Percentiles rank a stretch among this genome's conserved stretches.
Conservation (phyloP, 1,284 basidiomycete genomes). For the Irpex sp. region DNA sequence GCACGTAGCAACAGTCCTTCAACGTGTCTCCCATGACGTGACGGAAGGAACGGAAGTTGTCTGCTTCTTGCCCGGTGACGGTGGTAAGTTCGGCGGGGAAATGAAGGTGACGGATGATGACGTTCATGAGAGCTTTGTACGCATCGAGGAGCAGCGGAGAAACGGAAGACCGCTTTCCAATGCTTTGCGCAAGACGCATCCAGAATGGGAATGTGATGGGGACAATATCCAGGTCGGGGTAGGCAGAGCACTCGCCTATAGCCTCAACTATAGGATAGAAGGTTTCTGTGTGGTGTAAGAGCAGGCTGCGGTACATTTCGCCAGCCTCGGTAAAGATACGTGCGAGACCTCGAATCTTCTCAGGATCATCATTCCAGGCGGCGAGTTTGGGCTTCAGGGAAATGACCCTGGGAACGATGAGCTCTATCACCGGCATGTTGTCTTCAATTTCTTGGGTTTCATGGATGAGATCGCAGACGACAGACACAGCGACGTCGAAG, state of each 20-base stretch:
- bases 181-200: constrained; percentile 86
- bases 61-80: constrained; percentile 82
- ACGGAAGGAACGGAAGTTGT: constrained; percentile 92
- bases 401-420: constrained; percentile 83
- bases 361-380: constrained; percentile 72
- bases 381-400: constrained; percentile 63
- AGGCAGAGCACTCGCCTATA: constrained; percentile 91
- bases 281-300: constrained; percentile 85
- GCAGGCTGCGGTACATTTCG: constrained; percentile 90
- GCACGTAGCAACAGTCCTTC: constrained; percentile 97
- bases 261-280: constrained; percentile 95
- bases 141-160: constrained; percentile 75
- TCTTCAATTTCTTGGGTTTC: constrained; percentile 98
- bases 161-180: constrained; percentile 72
- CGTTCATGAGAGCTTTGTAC: constrained; percentile 80
- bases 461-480: constrained; percentile 93
- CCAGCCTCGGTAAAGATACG: constrained; percentile 95
- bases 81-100: constrained; percentile 76
- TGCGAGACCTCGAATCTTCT: constrained; percentile 88
- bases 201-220: constrained; percentile 99
- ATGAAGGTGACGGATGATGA: constrained; percentile 90
- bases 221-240: constrained; percentile 93
- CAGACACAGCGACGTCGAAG: constrained; percentile 91
- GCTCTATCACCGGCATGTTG: constrained; percentile 85
- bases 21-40: constrained; percentile 99